A percentile compares a stretch with the other conserved stretches of the same genome.
phyloP scores from a whole-genome alignment of 2,329 filamentous ascomycete species.

The Monosporascus ibericus region DNA sequence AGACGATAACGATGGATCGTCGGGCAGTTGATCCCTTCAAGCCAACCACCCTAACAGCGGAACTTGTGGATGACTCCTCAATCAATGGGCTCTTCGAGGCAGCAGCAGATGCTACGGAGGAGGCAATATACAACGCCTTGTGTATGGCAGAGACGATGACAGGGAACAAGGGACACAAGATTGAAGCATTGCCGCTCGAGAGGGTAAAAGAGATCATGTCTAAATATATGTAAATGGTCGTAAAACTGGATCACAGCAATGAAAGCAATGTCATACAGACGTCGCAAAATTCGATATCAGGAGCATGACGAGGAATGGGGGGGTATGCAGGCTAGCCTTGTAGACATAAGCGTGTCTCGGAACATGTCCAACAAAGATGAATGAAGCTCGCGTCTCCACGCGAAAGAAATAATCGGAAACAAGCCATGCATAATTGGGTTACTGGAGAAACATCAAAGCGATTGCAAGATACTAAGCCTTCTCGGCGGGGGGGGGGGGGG shows the following conservation, averaged over 20 bases:
- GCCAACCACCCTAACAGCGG: slow-evolving; percentile 30
- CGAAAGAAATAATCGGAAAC: no score
- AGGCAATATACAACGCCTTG: slow-evolving; percentile 59
- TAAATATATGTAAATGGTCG: slow-evolving; percentile 24
- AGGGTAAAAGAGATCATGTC: slow-evolving; percentile 40
- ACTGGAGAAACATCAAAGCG: no score
- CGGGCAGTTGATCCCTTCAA: slow-evolving; percentile 35
- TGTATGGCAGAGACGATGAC: slow-evolving; percentile 55
- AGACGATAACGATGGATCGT: slow-evolving; percentile 26
- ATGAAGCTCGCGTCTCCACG: no score
- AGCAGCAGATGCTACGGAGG: slow-evolving; percentile 56
- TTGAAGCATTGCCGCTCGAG: slow-evolving; percentile 45
- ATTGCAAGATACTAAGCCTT: no score
- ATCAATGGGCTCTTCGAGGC: slow-evolving; percentile 59
- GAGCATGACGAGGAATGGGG: no score
- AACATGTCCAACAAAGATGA: no score
- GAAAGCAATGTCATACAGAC: no score
- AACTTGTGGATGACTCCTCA: slow-evolving; percentile 49
- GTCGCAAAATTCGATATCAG: no score
- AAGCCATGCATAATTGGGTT: no score
- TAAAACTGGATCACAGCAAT: background rate
- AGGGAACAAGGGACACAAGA: slow-evolving; percentile 41
- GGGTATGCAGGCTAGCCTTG: no score
- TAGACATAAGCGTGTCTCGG: no score
- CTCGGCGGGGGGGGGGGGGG: no score